Evolutionary conservation across 2,329 filamentous ascomycete species (phyloP).

Genomic region (Aspergillus terreus): DNA sequence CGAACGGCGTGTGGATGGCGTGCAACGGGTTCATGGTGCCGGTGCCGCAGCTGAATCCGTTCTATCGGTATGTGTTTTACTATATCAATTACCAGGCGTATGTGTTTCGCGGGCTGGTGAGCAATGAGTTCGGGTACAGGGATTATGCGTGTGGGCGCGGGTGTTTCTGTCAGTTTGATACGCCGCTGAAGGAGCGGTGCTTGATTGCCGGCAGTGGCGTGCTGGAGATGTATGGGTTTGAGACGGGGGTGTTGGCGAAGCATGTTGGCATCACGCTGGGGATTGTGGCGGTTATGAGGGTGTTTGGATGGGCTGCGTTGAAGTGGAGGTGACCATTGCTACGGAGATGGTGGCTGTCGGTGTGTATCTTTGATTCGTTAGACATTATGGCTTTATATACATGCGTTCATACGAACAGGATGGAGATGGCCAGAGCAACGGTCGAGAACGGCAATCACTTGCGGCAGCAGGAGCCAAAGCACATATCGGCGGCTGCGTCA

Average conservation of each 20-base stretch:
- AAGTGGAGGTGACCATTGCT: not conserved
- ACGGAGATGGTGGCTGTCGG: no score
- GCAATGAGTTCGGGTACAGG: not conserved
- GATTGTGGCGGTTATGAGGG: not conserved
- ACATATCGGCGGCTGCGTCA: slow-evolving; percentile 9
- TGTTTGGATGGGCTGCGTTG: not conserved
- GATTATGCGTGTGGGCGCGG: not conserved
- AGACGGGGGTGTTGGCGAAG: not conserved
- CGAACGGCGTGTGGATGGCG: not conserved
- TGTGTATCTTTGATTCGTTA: not conserved
- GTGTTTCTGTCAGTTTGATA: not conserved
- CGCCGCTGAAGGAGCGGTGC: not conserved
- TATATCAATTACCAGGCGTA: slow-evolving; percentile 1
- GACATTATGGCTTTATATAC: not conserved
- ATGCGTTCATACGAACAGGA: no score
- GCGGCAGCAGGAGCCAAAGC: slow-evolving; percentile 13
- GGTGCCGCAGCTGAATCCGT: not conserved
- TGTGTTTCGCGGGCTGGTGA: not conserved
- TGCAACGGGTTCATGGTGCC: not conserved
- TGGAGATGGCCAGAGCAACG: not conserved
- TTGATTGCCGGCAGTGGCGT: not conserved
- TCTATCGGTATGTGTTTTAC: not conserved
- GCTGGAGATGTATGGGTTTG: slow-evolving; percentile 1
- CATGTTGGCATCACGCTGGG: not conserved
- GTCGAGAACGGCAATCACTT: not conserved